phyloP scores from a whole-genome alignment of 176 grass and related monocot genomes.

The Triticum monococcum region DNA sequence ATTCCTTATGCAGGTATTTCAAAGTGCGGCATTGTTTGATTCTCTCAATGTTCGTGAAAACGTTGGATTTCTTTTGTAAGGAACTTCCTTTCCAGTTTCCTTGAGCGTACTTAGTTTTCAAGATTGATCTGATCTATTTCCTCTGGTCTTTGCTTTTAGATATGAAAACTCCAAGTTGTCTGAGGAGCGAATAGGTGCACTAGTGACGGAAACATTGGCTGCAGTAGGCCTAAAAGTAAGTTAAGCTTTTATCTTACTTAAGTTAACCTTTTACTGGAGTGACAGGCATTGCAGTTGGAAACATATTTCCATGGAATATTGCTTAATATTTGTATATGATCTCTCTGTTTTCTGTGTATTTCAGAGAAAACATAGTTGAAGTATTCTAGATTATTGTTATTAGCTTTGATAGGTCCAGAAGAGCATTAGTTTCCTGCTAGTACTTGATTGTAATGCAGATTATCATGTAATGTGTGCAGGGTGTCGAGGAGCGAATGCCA shows the following conservation, averaged over 20 bases:
- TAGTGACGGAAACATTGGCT: constrained; percentile 80
- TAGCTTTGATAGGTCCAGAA: background rate
- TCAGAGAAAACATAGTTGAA: background rate
- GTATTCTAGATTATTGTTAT: background rate
- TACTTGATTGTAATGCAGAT: constrained; percentile 21
- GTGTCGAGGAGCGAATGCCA: constrained; percentile 84
- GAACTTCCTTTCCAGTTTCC: constrained; percentile 28
- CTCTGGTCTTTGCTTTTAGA: constrained; percentile 44
- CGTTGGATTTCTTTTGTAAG: constrained; percentile 98
- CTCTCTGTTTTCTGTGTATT: background rate
- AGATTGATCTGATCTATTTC: constrained; percentile 6
- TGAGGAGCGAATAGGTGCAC: constrained; percentile 58
- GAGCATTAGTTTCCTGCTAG: background rate
- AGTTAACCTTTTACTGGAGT: background rate
- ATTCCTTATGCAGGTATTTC: constrained; percentile 78
- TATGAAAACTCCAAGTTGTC: constrained; percentile 91
- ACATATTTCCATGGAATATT: background rate
- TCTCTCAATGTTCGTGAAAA: constrained; percentile 94
- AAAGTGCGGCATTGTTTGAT: constrained; percentile 95
- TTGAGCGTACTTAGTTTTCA: background rate
- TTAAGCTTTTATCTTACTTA: constrained; percentile 20
- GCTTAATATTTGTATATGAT: background rate
- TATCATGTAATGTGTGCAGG: constrained; percentile 43
- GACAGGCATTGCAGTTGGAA: background rate
- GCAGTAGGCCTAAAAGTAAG: constrained; percentile 92